Evolutionary conservation across 208 protist species (phyloP), one percentile per base, ranked within the genome.

Genomic region (Crithidia fasciculata): DNA sequence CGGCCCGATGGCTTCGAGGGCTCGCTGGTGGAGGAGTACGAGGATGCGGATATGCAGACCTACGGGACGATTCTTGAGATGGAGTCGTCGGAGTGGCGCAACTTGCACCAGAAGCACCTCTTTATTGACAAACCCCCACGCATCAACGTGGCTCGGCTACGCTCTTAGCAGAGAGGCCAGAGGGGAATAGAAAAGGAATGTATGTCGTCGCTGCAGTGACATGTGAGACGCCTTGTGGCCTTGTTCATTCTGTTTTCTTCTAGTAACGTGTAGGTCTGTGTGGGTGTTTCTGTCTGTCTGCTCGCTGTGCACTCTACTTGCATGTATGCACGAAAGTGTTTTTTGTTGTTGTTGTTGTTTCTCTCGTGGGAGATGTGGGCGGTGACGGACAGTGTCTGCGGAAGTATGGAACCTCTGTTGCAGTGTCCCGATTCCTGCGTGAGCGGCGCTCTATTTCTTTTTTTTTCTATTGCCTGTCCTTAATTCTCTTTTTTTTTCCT

Each of bases 21-120:
- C 18, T 75, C 81, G 56, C 77, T 96, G 3, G 89, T 96, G n/a
- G 88, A 96, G 75, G 83, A 90, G 69, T 92, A 92, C 71, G 91
- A 92, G 49, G 91, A 96, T 69, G 87, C 89, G 13, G 91, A 94
- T 58, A 87, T 88, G 69, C 82, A 90, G 41, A 91, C 88, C 2
- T 96, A 94, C 68, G 91, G 85, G n/a, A 82, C 87, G n/a, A 82
- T 93, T 78, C 76, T 95, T 3, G 81, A 86, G 28, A 83, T 83
- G 65, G 90, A 93, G 77, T 92, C 84, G 6, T 56, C 74, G 12
- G 84, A 95, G 57, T 92, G 90, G 90, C 83, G 88, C 52, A 81
- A 83, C 50, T 80, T 72, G 37, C 87, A 95, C 69, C 79, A 86
- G 41, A 85, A 69, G 13, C 77, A 81, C 62, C 61, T 69, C 16